Base-by-base conservation (phyloP, 2,329 filamentous ascomycete genomes). In the Alternaria consortialis region DNA sequence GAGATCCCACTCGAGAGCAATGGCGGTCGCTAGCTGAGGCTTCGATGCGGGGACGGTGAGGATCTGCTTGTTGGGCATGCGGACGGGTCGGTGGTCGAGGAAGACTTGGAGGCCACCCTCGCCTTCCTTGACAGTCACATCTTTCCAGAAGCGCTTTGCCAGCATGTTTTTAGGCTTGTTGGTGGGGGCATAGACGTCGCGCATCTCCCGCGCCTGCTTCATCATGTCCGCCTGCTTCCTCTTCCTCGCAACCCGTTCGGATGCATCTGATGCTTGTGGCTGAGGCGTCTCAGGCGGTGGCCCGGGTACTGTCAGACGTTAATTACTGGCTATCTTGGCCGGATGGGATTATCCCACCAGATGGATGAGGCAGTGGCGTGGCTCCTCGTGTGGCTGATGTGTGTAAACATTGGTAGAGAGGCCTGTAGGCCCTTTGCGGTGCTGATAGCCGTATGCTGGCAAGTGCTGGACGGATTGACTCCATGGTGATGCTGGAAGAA, bases 1-100 rank as follows among this genome's bases (percentile, higher is more conserved):
- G 50, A 90, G 84, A 77, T 97, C 94, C 95, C 95, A 99, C 83
- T 99, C 95, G 44, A 96, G 82, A 3, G 94, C 95, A 64, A 99
- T 89, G 58, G 92, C 92, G 44, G 89, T 85, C 25, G 94, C 94
- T 39, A 98, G 90, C 72, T 93, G 87, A 32, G 88, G 89, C 81
- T 97, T 98, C 58, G 85, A 86, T 2, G 82, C 72, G 0, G 95
- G 94, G 29, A 98, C 73, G 2, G 85, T 87, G 70, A 99, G 83
- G 65, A 92, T 83, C 40, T 86, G 76, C 75, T 94, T 93, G 54
- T 89, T 89, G 7, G 83, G 91, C 53, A 91, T 93, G 63, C 94
- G 89, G 62, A 99, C 87, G 4, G 93, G 89, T 27, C 93, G 86
- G 25, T 83, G 79, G 81, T 98, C 95, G 66, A 98, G 89, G 68